Conservation (phyloP, 2,329 filamentous ascomycete species). For the Paraconiothyrium sp. region DNA sequence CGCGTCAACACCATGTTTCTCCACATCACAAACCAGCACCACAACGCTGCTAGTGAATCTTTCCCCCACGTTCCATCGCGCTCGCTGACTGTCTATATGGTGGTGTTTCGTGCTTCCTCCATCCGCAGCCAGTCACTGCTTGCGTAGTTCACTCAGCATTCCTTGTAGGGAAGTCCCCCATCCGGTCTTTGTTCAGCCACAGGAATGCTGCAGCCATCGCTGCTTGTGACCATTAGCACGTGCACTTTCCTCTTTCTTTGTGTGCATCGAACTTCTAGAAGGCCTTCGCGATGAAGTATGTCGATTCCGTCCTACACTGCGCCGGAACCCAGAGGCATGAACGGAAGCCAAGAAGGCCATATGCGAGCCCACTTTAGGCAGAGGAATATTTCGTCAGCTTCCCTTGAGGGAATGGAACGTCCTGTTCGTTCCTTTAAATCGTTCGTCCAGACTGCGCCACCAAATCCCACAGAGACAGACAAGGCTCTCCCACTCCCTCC, state of each 20-base stretch:
- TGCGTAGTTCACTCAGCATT: constrained; percentile 23
- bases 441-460: constrained; percentile 36
- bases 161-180: constrained; percentile 22
- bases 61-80: neutral
- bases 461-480: constrained; percentile 23
- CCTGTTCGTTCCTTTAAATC: constrained; percentile 46
- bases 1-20: neutral
- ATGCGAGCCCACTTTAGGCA: constrained; percentile 37
- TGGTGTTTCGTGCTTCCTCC: neutral
- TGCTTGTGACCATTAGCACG: constrained; percentile 32
- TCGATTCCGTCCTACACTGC: constrained; percentile 19
- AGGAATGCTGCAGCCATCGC: constrained; percentile 22
- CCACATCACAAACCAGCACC: neutral
- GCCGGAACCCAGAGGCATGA: constrained; percentile 37
- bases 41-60: neutral
- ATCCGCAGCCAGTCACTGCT: constrained; percentile 12
- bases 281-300: constrained; percentile 19
- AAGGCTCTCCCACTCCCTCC: constrained; percentile 42
- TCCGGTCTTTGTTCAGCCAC: constrained; percentile 38
- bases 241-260: constrained; percentile 39
- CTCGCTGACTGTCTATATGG: neutral
- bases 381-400: constrained; percentile 32
- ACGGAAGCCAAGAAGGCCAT: constrained; percentile 27
- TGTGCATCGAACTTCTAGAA: constrained; percentile 42
- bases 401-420: constrained; percentile 45